Evolutionary conservation across 768 basidiomycete species (phyloP), one percentile per base, ranked within the genome.

Genomic region (Krasilnikovozyma curviuscula): DNA sequence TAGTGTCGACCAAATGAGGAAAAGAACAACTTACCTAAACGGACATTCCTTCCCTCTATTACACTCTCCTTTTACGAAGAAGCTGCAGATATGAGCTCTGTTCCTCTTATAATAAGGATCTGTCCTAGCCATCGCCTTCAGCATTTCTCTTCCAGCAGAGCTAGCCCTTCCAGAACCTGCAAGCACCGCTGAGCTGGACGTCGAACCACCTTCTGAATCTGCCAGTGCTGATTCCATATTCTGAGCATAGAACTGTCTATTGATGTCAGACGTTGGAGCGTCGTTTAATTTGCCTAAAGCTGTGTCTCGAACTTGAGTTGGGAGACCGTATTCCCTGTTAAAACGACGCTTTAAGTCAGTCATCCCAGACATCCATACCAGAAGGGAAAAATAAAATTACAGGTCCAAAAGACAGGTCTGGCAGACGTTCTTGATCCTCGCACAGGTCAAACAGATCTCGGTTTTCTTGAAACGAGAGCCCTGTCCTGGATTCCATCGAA

Each of bases 51-150:
- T 66, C 7, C 93, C 93, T 35, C 93, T 76, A 33, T 72, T 84
- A 63, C 93, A 98, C 47, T 89, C 82, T 0, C 93, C 93, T 66
- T 97, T 98, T 42, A 73, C 78, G 61, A 79, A 97, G 73, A 97
- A 97, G 2, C 83, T 84, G 64, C 93, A 98, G 13, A 93, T 61
- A 55, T 95, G 82, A 39, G 93, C 85, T 47, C 81, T 69, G 66
- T 97, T 98, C 48, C 91, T 78, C 66, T 95, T 93, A 69, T 97
- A 97, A 63, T 86, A 86, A 0, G 93, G 93, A 58, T 97, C 91
- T 27, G 83, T 83, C 55, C 91, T 75, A 21, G 93, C 93, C 10
- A 98, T 68, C 54, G 82, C 76, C 66, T 97, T 95, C 46, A 98
- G 68, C 83, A 97, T 89, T 59, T 98, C 93, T 64, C 89, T 86